Evolutionary conservation across 176 grass and related monocot species (phyloP).

Genomic region (Carex pumila): DNA sequence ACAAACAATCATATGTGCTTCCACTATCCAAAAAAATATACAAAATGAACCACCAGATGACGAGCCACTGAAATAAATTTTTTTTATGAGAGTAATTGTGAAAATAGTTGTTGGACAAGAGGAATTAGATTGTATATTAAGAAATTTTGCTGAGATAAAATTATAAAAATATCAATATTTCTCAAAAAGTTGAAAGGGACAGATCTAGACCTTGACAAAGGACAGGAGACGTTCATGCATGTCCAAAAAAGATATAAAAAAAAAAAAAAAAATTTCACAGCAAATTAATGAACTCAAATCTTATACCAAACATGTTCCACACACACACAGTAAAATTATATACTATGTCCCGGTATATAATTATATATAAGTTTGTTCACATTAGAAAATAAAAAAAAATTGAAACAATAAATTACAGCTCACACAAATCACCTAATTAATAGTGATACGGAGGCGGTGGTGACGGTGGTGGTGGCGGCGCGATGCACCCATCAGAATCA

Average conservation of each 20-base stretch:
- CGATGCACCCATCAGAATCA: constrained; percentile 54
- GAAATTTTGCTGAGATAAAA: background rate
- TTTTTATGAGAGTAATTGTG: background rate
- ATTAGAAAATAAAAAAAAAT: constrained; percentile 16
- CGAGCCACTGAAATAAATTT: background rate
- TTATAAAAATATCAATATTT: background rate
- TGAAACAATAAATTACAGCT: constrained; percentile 11
- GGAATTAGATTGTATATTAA: background rate
- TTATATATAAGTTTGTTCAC: constrained; percentile 32
- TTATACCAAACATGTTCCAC: constrained; percentile 12
- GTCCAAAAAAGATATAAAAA: background rate
- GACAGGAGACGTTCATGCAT: background rate
- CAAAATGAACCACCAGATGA: too few species aligned
- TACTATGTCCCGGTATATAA: constrained; percentile 37
- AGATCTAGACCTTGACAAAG: background rate
- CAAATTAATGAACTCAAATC: constrained; percentile 7
- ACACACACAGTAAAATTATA: constrained; percentile 8
- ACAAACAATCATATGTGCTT: background rate
- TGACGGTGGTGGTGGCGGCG: constrained; percentile 18
- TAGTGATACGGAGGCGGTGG: constrained; percentile 13
- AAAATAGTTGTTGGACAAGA: background rate
- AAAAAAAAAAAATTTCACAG: background rate
- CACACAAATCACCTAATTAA: constrained; percentile 22
- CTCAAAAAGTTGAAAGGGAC: background rate
- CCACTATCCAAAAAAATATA: background rate